Base-by-base conservation (phyloP, 164 flowering plant genomes). In the Buxus sempervirens region DNA sequence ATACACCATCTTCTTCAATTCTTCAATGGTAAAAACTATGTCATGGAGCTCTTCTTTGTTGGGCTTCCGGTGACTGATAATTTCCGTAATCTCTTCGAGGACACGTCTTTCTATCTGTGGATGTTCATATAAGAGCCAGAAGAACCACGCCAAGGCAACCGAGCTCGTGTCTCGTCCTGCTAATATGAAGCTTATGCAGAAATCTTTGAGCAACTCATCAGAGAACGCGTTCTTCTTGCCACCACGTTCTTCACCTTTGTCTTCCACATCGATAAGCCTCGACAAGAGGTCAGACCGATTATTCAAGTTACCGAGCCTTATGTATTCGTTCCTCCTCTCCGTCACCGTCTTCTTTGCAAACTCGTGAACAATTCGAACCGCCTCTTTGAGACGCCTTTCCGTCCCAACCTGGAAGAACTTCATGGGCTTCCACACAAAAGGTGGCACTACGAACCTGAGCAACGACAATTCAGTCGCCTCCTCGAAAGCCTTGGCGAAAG, bases 101-200 rank as follows among this genome's bases (percentile, higher is more conserved):
- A 88, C 85, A 25, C 54, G 77, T 24, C 5, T 62, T 62, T 90
- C 87, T 1, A 85, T 85, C 0, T 72, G 69, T 2, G 88, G 90
- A 72, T 85, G 65, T 56, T 78, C 48, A 58, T 78, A 63, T 8
- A 90, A 25, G 2, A 90, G 67, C 93, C 93, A 88, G 78, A 88
- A 88, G 76, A 90, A 86, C 91, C 96, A 86, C 0, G 85, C 79
- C 56, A 90, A 64, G 14, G 84, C 93, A 4, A 88, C 93, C 0
- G 93, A 86, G 74, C 84, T 82, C 0, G 96, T 90, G 85, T 90
- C 96, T 5, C 93, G 69, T 19, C 96, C 96, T 1, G 96, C 96
- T 13, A 90, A 67, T 53, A 88, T 85, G 63, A 90, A 84, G 32
- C 87, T 88, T 25, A 87, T 77, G 73, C 90, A 84, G 62, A 90